Evolutionary conservation across 257 asterid genomes (phyloP).

Genomic region (Avicennia marina): DNA sequence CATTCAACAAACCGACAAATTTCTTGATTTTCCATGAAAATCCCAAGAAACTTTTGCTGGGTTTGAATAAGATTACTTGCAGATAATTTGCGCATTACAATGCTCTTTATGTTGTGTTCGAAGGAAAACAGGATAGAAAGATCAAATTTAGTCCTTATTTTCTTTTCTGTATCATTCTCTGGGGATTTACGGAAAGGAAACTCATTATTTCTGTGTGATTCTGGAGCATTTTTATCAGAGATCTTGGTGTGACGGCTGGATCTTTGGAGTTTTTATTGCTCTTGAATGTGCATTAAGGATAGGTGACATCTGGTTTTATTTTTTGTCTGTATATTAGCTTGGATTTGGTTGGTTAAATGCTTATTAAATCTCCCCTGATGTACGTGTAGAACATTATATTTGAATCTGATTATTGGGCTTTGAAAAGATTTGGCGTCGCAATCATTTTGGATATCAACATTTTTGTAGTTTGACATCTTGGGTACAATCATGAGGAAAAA

Average conservation of each 20-base stretch:
- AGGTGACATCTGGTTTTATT: neutral
- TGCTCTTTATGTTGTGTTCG: too few relatives aligned
- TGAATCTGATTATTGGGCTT: conserved; percentile 15
- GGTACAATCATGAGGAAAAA: neutral
- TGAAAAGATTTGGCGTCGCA: conserved; percentile 11
- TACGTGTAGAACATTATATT: neutral
- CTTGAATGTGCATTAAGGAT: neutral
- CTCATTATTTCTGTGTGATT: conserved; percentile 7
- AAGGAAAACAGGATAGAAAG: conserved; percentile 1
- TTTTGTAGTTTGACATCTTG: neutral
- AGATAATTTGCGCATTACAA: conserved; percentile 32
- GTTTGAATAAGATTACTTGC: conserved; percentile 48
- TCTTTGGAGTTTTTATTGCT: neutral
- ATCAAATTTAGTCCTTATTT: conserved; percentile 20
- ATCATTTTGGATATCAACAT: too few relatives aligned
- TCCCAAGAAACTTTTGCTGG: conserved; percentile 34
- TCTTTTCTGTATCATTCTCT: conserved; percentile 3
- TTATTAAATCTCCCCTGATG: conserved; percentile 4
- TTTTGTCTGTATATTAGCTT: conserved; percentile 5
- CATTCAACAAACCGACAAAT: conserved; percentile 29
- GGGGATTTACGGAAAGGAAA: conserved; percentile 21
- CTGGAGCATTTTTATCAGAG: conserved; percentile 14
- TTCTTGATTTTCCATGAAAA: conserved; percentile 41
- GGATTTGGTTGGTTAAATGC: conserved; percentile 12
- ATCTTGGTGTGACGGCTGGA: conserved; percentile 8